A percentile compares a stretch with the other conserved stretches of the same genome.
Evolutionary conservation across 371 early-diverging fungal genomes (phyloP).

Genomic region (Mucor saturninus): DNA sequence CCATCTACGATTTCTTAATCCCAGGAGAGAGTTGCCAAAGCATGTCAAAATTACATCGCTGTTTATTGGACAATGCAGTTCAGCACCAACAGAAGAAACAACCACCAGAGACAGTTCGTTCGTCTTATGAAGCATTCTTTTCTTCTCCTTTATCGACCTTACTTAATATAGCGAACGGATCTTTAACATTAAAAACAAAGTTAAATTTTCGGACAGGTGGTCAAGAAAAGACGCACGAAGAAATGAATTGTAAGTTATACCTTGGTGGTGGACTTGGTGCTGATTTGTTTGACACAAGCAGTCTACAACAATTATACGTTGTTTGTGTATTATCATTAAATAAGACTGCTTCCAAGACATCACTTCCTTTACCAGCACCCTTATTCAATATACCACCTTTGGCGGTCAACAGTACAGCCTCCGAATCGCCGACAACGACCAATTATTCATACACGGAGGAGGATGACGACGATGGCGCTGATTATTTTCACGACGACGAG

Average conservation of each 20-base stretch:
- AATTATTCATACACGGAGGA: neutral
- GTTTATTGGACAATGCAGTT: constrained; percentile 19
- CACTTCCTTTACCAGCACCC: neutral
- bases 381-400: neutral
- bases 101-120: constrained; percentile 10
- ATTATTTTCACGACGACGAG: neutral
- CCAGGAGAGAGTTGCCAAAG: constrained; percentile 12
- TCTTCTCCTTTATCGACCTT: neutral
- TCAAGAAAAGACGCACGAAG: neutral
- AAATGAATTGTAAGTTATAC: constrained; percentile 24
- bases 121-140: constrained; percentile 22
- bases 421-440: neutral
- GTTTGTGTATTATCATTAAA: constrained; percentile 19
- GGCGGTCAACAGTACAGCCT: neutral
- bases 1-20: constrained; percentile 31
- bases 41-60: constrained; percentile 17
- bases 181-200: constrained; percentile 23
- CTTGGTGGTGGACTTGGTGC: constrained; percentile 32
- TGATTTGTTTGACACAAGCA: constrained; percentile 15
- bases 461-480: neutral
- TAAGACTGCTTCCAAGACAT: neutral
- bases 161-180: constrained; percentile 28
- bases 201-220: constrained; percentile 12
- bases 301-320: constrained; percentile 19
- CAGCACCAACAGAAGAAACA: constrained; percentile 14